Conservation (phyloP, 768 basidiomycete species). For the Podaxis rugospora region DNA sequence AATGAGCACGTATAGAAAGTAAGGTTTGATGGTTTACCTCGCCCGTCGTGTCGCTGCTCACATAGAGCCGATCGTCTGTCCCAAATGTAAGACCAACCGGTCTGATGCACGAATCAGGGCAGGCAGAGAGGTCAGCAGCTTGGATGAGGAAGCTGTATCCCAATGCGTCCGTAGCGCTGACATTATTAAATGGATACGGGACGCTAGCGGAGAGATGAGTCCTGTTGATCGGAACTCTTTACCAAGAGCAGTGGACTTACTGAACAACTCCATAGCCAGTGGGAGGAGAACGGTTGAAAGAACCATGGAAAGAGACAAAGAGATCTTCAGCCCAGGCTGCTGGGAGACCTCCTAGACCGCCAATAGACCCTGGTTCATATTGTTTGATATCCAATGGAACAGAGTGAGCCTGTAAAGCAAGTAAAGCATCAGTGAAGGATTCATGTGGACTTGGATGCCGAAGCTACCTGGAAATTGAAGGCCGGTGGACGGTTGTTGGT, state of each 20-base stretch:
- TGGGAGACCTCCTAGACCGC: conserved; percentile 19
- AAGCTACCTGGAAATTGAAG: conserved; percentile 34
- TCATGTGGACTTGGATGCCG: neutral
- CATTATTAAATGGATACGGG: conserved; percentile 19
- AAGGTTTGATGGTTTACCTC: conserved; percentile 24
- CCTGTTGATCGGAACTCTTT: neutral
- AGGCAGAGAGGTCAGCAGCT: conserved; percentile 31
- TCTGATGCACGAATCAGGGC: conserved; percentile 38
- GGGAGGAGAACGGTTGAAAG: conserved; percentile 34
- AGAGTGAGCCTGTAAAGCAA: conserved; percentile 33
- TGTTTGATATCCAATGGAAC: conserved; percentile 45
- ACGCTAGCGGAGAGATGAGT: conserved; percentile 16
- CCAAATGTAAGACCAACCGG: conserved; percentile 41
- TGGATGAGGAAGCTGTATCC: conserved; percentile 33
- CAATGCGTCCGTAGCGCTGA: conserved; percentile 4
- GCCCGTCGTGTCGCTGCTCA: conserved; percentile 40
- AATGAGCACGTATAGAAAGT: neutral
- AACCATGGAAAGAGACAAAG: conserved; percentile 44
- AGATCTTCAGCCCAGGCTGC: conserved; percentile 26
- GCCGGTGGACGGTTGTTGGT: conserved; percentile 33
- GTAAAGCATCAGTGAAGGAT: neutral
- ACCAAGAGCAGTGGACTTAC: conserved; percentile 17
- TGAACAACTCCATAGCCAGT: conserved; percentile 44
- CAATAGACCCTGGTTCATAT: conserved; percentile 17
- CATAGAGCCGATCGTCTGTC: conserved; percentile 28